Evolutionary conservation across 306 rosid species (phyloP), one percentile per base, ranked within the genome.

Genomic region (Bauhinia variegata): DNA sequence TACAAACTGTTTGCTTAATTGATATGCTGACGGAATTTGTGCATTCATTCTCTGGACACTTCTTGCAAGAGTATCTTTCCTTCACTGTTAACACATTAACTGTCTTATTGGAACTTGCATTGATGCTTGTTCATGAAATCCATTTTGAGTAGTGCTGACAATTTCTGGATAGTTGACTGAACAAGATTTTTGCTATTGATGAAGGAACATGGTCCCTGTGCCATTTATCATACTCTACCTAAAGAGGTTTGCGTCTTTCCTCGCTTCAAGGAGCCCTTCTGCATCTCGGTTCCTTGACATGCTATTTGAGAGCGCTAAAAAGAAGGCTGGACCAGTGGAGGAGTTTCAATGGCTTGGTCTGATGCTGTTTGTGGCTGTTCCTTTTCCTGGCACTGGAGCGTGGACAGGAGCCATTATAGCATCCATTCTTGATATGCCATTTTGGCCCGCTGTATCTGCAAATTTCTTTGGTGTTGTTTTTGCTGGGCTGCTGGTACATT

Each of bases 311-410:
- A 84, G 83, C 59, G 95, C 97, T 17, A 93, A 93, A 82, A 77
- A 68, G 74, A 93, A 93, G 77, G 98, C 96, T 13, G 95, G 89
- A 28, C 97, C 97, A 2, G 90, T 90, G 42, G 87, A 93, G 79
- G 97, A 93, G 88, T 93, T 93, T 76, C 97, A 89, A 70, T 93
- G 98, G 98, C 95, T 90, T 50, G 97, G 98, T 61, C 83, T 89
- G 15, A 89, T 93, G 97, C 70, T 90, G 67, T 93, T 93, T 71
- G 98, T 93, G 47, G 97, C 97, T 16, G 97, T 93, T 70, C 98
- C 97, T 68, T 93, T 93, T 76, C 98, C 97, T 0, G 97, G 98
- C 57, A 93, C 97, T 23, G 98, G 97, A 71, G 97, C 98, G 31
- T 93, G 98, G 98, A 67, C 95, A 0, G 95, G 97, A 34, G 96